Percentiles rank a stretch among this genome's conserved stretches.
phyloP scores from a whole-genome alignment of 345 rosid species.

The Bruguiera parviflora region DNA sequence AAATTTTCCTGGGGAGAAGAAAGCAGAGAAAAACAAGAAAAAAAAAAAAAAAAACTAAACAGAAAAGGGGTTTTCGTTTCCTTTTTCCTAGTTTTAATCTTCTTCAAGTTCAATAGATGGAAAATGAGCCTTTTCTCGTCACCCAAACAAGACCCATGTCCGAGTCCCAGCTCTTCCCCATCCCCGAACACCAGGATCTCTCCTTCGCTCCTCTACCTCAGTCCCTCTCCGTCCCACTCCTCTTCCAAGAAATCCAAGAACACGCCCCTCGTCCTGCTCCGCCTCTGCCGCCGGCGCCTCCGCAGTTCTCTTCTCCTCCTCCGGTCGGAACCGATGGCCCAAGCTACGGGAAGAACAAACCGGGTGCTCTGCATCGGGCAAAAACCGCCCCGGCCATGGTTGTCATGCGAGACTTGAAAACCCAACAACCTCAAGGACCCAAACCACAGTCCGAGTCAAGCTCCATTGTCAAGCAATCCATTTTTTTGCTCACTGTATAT shows the following conservation, averaged over 20 bases:
- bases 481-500: constrained; percentile 33
- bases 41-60: too few relatives aligned
- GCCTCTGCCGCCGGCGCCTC: constrained; percentile 5
- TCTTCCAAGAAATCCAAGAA: constrained; percentile 40
- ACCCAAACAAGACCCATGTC: constrained; percentile 33
- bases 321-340: constrained; percentile 4
- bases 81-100: too few relatives aligned
- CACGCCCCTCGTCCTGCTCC: constrained; percentile 3
- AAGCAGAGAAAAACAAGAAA: too few relatives aligned
- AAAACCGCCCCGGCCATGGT: constrained; percentile 88
- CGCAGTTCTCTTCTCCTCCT: not conserved
- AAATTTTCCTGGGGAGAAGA: too few relatives aligned
- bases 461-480: constrained; percentile 31
- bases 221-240: constrained; percentile 37
- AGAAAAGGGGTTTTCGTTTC: too few relatives aligned
- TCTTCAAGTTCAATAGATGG: constrained; percentile 31
- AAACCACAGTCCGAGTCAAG: constrained; percentile 28
- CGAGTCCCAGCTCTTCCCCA: constrained; percentile 24
- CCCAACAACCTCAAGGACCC: constrained; percentile 14
- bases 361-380: constrained; percentile 56
- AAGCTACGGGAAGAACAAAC: constrained; percentile 10
- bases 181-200: constrained; percentile 27
- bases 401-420: constrained; percentile 41
- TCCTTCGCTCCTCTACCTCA: constrained; percentile 31
- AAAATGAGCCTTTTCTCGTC: constrained; percentile 41